A percentile compares a stretch with the other conserved stretches of the same genome.
Conservation (phyloP, 805 yeast genomes). For the Nakazawaea wickerhamii region DNA sequence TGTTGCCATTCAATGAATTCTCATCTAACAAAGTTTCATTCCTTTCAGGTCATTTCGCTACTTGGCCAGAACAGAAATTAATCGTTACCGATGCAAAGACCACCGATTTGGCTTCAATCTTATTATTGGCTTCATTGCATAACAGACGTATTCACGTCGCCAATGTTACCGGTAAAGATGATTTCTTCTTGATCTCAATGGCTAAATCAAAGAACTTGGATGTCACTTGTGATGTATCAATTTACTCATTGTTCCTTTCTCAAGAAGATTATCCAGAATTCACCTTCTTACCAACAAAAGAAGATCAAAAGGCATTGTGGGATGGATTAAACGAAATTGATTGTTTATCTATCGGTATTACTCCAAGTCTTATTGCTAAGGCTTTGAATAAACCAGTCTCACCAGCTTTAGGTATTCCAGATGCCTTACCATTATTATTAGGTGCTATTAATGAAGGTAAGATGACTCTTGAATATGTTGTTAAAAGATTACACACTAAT, state of each 20-base stretch:
- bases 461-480: conserved; percentile 68
- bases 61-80: conserved; percentile 82
- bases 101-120: conserved; percentile 87
- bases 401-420: conserved; percentile 75
- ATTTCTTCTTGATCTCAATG: conserved; percentile 75
- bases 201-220: conserved; percentile 76
- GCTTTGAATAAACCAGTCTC: conserved; percentile 53
- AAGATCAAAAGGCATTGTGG: conserved; percentile 84
- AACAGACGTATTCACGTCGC: conserved; percentile 83
- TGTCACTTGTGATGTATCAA: conserved; percentile 87
- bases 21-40: conserved; percentile 64
- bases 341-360: conserved; percentile 78
- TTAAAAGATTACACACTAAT: conserved; percentile 67
- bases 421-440: conserved; percentile 75
- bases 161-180: conserved; percentile 75
- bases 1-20: conserved; percentile 73
- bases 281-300: conserved; percentile 68
- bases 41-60: conserved; percentile 70
- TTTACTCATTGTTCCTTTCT: conserved; percentile 71
- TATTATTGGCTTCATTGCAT: conserved; percentile 84
- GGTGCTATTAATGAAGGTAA: conserved; percentile 72
- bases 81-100: conserved; percentile 89
- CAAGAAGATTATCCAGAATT: conserved; percentile 70
- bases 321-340: conserved; percentile 65
- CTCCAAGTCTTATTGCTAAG: conserved; percentile 69